These are phyloP conservation scores for Zymoseptoria tritici DNA, from an alignment of 2,329 filamentous ascomycete species.

Conservation along the genomic window DNA sequence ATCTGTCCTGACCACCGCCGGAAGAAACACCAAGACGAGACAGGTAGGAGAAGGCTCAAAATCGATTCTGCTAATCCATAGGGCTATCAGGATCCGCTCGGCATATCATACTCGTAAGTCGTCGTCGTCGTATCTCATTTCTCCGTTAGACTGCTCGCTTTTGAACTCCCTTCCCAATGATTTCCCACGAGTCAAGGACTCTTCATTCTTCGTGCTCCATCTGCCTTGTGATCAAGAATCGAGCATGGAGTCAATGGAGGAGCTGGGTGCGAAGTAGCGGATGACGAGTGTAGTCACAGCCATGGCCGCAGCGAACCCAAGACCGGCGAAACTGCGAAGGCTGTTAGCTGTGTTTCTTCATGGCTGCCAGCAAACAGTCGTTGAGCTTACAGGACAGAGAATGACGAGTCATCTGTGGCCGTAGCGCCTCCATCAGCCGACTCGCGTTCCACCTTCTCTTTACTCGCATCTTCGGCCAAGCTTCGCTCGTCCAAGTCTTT, in stretches of 20 bases:
- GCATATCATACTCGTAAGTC: background rate
- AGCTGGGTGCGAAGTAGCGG: slow-evolving; percentile 7
- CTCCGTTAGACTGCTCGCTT: background rate
- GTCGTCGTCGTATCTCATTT: background rate
- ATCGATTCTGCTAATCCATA: background rate
- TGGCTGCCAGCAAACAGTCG: background rate
- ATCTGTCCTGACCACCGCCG: too few relatives aligned
- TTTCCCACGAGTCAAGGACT: background rate
- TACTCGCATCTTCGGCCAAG: slow-evolving; percentile 3
- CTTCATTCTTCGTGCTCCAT: background rate
- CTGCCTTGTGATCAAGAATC: slow-evolving; percentile 1
- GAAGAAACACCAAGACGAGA: too few relatives aligned
- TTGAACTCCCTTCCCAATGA: background rate
- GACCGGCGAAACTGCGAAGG: slow-evolving; percentile 5
- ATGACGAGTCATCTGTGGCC: background rate
- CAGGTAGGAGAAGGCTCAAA: background rate
- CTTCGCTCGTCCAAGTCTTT: slow-evolving; percentile 6
- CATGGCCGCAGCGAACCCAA: slow-evolving; percentile 10
- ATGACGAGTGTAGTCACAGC: slow-evolving; percentile 8
- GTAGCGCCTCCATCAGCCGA: background rate
- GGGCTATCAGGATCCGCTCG: background rate
- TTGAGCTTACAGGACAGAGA: background rate
- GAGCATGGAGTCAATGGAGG: background rate
- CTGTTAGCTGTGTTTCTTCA: background rate
- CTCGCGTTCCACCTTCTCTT: slow-evolving; percentile 12